Conservation (phyloP, 306 rosid species). For the Datisca glomerata region DNA sequence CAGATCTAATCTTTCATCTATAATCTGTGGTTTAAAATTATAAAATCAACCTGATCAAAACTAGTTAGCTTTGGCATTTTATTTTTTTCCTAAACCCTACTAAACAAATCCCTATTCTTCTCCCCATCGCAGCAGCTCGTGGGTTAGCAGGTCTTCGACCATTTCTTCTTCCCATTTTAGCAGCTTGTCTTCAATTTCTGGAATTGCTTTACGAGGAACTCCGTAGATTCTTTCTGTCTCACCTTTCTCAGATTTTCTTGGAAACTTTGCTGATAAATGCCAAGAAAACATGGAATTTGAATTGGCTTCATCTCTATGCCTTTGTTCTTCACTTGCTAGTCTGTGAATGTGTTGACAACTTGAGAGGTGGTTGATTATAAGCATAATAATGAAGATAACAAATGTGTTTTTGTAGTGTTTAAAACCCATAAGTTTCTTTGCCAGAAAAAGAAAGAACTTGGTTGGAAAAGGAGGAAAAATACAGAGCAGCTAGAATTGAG, state of each 20-base stretch:
- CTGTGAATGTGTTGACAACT: constrained; percentile 27
- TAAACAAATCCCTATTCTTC: too few species aligned
- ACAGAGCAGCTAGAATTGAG: background rate
- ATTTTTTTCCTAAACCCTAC: too few species aligned
- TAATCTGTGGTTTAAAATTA: too few species aligned
- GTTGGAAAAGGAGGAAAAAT: background rate
- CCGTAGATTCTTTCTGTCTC: constrained; percentile 18
- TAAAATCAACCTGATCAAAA: too few species aligned
- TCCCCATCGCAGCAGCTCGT: too few species aligned
- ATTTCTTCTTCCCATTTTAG: too few species aligned
- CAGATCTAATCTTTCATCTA: too few species aligned
- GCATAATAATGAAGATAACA: constrained; percentile 33
- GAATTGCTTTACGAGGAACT: constrained; percentile 56
- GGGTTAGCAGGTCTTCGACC: too few species aligned
- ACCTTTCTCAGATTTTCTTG: too few species aligned
- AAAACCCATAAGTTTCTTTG: constrained; percentile 26
- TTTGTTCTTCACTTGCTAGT: constrained; percentile 24
- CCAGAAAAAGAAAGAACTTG: background rate
- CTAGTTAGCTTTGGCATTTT: too few species aligned
- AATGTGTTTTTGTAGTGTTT: constrained; percentile 30
- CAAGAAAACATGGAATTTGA: constrained; percentile 14
- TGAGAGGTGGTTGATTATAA: constrained; percentile 40
- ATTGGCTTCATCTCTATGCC: constrained; percentile 19
- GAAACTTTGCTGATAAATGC: constrained; percentile 31
- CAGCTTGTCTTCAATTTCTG: too few species aligned